Percentiles rank a stretch among this genome's conserved stretches.
Evolutionary conservation across 2,329 filamentous ascomycete species (phyloP).

Genomic region (Xylariaceae sp.): DNA sequence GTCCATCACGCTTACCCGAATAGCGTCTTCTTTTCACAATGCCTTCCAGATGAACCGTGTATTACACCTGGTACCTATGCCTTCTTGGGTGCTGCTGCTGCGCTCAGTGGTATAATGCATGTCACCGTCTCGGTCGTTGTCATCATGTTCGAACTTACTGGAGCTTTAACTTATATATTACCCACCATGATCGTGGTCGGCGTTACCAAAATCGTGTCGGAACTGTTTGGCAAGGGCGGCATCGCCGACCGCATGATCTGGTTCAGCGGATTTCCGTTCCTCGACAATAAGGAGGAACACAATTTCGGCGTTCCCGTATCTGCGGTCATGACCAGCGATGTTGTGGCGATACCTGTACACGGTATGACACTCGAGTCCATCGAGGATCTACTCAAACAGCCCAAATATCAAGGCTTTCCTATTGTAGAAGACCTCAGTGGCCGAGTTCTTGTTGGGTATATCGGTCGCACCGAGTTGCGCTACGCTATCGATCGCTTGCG

Average conservation of each 20-base stretch:
- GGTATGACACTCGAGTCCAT: conserved; percentile 74
- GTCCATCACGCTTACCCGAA: conserved; percentile 79
- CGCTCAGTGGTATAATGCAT: conserved; percentile 95
- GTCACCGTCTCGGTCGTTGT: conserved; percentile 95
- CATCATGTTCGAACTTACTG: conserved; percentile 98
- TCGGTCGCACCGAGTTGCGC: conserved; percentile 84
- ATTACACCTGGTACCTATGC: conserved; percentile 98
- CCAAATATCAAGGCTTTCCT: conserved; percentile 88
- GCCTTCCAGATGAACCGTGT: conserved; percentile 86
- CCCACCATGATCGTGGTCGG: conserved; percentile 99
- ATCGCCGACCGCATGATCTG: conserved; percentile 98
- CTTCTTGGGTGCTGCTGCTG: conserved; percentile 86
- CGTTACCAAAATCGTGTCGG: conserved; percentile 88
- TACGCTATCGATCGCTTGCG: conserved; percentile 84
- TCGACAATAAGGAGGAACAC: conserved; percentile 97
- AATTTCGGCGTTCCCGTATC: conserved; percentile 94
- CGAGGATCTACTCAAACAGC: conserved; percentile 71
- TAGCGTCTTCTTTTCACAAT: conserved; percentile 82
- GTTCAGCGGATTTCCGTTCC: conserved; percentile 95
- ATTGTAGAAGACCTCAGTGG: conserved; percentile 71
- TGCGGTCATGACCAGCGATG: conserved; percentile 76
- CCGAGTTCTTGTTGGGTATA: conserved; percentile 80
- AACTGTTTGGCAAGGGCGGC: conserved; percentile 89
- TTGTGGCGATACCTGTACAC: conserved; percentile 68
- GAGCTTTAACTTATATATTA: conserved; percentile 93